These are phyloP conservation scores for Dryas drummondii DNA, from an alignment of 306 rosid species.

Conservation along the genomic window DNA sequence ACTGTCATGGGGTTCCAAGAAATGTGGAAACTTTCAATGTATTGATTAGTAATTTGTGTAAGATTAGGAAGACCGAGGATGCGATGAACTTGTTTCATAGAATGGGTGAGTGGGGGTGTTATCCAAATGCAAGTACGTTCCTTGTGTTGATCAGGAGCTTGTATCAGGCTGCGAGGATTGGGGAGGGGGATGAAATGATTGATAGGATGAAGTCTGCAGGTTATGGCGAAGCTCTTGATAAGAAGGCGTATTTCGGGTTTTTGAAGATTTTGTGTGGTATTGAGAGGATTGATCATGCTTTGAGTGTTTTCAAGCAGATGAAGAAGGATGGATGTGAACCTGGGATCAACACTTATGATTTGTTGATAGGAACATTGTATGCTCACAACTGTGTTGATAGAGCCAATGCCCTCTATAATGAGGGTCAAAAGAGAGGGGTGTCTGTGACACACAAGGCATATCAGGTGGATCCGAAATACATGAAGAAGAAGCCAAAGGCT, in stretches of 20 bases:
- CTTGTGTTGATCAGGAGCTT: conserved; percentile 58
- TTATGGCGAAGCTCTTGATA: conserved; percentile 45
- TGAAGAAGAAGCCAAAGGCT: conserved; percentile 54
- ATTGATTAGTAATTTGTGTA: conserved; percentile 67
- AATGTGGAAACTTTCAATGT: conserved; percentile 81
- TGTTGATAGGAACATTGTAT: conserved; percentile 64
- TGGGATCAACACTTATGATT: conserved; percentile 61
- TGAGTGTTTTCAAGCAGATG: conserved; percentile 69
- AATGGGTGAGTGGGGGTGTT: conserved; percentile 70
- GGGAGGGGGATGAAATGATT: conserved; percentile 89
- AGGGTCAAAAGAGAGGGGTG: conserved; percentile 49
- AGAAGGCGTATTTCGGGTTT: conserved; percentile 58
- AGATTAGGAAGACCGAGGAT: conserved; percentile 68
- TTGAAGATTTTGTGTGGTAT: conserved; percentile 78
- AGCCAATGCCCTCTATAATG: conserved; percentile 63
- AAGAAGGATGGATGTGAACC: conserved; percentile 69
- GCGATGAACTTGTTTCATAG: conserved; percentile 49
- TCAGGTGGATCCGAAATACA: conserved; percentile 50
- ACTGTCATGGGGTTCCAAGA: conserved; percentile 61
- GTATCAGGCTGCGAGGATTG: conserved; percentile 77
- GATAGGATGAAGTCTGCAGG: conserved; percentile 77
- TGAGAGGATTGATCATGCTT: conserved; percentile 75
- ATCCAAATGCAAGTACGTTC: conserved; percentile 45
- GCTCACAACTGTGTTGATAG: conserved; percentile 58
- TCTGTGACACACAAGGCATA: conserved; percentile 48